phyloP scores from a whole-genome alignment of 1,284 basidiomycete genomes.

The Ganoderma multipileum region DNA sequence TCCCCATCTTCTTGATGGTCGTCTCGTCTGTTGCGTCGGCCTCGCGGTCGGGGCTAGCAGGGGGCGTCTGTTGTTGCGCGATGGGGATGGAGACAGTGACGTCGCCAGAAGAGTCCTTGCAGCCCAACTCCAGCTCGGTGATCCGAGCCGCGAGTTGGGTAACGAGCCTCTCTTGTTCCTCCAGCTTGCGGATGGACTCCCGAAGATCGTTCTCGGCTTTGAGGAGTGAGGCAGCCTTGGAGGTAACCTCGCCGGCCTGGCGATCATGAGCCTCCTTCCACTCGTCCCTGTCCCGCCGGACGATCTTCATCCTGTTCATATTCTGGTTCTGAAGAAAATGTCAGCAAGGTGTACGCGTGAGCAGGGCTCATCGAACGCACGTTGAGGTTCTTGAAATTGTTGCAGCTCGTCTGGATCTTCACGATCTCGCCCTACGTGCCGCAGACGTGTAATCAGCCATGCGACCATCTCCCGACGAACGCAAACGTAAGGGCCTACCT shows the following conservation, averaged over 20 bases:
- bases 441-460: not conserved
- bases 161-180: not conserved
- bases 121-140: not conserved
- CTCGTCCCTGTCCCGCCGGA: slow-evolving; percentile 1
- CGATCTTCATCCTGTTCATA: slow-evolving; percentile 1
- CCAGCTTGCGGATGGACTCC: not conserved
- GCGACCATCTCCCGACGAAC: not conserved
- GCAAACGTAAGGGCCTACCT: not conserved
- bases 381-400: slow-evolving; percentile 2
- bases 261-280: slow-evolving; percentile 1
- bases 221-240: not conserved
- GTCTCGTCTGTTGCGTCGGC: not conserved
- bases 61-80: not conserved
- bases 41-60: not conserved
- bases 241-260: not conserved
- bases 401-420: not conserved
- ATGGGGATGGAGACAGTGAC: not conserved
- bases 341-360: not conserved
- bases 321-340: not conserved
- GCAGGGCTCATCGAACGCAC: not conserved
- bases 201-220: not conserved
- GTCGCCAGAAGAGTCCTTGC: not conserved
- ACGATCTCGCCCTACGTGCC: not conserved
- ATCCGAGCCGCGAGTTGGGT: not conserved
- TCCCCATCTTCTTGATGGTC: not conserved